Conservation (phyloP, 352 stramenopile genomes). For the Lagenidium sp. region DNA sequence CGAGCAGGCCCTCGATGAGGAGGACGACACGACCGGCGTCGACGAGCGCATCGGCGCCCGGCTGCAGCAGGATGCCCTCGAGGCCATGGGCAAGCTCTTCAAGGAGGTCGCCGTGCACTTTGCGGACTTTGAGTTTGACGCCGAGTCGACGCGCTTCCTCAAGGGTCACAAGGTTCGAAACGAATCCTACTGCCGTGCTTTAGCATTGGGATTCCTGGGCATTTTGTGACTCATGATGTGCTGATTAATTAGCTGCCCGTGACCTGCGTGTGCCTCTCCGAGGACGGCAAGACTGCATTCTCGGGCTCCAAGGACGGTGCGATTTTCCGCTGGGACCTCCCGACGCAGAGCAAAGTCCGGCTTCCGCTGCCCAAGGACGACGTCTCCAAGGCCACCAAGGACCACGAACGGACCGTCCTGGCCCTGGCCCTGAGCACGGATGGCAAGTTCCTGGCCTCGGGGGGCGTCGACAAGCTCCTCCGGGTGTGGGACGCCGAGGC, state of each 20-base stretch:
- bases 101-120: slow-evolving; percentile 76
- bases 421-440: slow-evolving; percentile 87
- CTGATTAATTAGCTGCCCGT: slow-evolving; percentile 48
- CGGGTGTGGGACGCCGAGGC: slow-evolving; percentile 83
- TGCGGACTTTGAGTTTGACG: slow-evolving; percentile 75
- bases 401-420: slow-evolving; percentile 78
- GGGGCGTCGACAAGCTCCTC: slow-evolving; percentile 88
- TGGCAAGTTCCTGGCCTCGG: slow-evolving; percentile 87
- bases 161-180: slow-evolving; percentile 41
- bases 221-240: slow-evolving; percentile 14
- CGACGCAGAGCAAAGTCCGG: slow-evolving; percentile 65
- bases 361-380: slow-evolving; percentile 56
- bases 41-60: slow-evolving; percentile 68
- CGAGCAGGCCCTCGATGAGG: slow-evolving; percentile 50
- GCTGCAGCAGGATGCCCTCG: slow-evolving; percentile 77
- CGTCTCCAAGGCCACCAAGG: slow-evolving; percentile 45
- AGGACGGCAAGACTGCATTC: slow-evolving; percentile 87
- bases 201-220: too few species aligned
- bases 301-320: slow-evolving; percentile 91
- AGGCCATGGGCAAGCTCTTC: slow-evolving; percentile 84
- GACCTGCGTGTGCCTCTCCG: slow-evolving; percentile 82
- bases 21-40: slow-evolving; percentile 29
- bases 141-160: slow-evolving; percentile 66
- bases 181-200: too few species aligned
- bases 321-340: slow-evolving; percentile 85